A percentile compares a stretch with the other conserved stretches of the same genome.
Conservation (phyloP, 1,139 yeast species). For the Saccharomycopsis crataegensis region DNA sequence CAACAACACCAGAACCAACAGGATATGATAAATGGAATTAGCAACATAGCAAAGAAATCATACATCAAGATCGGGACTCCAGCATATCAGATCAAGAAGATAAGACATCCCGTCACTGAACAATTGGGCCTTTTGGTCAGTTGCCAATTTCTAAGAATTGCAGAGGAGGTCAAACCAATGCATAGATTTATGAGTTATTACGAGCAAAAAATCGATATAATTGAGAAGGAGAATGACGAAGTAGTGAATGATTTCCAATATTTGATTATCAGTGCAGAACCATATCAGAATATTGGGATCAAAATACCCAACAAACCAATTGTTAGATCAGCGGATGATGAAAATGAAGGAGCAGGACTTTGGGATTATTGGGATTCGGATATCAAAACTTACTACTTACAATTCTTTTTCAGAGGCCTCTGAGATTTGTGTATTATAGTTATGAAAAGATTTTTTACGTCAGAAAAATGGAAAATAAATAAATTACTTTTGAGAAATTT, state of each 20-base stretch:
- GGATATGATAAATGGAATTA: slow-evolving; percentile 13
- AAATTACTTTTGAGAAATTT: too few species aligned
- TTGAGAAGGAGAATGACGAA: slow-evolving; percentile 27
- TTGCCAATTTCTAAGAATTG: slow-evolving; percentile 47
- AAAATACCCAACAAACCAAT: slow-evolving; percentile 51
- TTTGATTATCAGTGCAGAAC: slow-evolving; percentile 73
- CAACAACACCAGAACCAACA: slow-evolving; percentile 29
- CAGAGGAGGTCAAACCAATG: slow-evolving; percentile 41
- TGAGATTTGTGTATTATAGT: not conserved
- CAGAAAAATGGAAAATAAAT: too few species aligned
- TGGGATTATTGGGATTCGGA: slow-evolving; percentile 74
- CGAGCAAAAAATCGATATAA: slow-evolving; percentile 48
- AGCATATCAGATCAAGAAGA: slow-evolving; percentile 55
- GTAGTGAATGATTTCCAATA: slow-evolving; percentile 39
- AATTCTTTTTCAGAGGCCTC: slow-evolving; percentile 43
- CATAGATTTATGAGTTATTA: slow-evolving; percentile 69
- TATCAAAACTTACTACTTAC: slow-evolving; percentile 60
- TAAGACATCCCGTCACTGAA: slow-evolving; percentile 50
- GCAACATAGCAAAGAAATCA: slow-evolving; percentile 34
- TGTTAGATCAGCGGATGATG: slow-evolving; percentile 36
- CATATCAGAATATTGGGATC: slow-evolving; percentile 70
- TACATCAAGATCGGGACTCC: slow-evolving; percentile 69
- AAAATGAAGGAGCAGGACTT: slow-evolving; percentile 33
- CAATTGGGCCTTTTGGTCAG: slow-evolving; percentile 58
- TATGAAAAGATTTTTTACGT: too few species aligned